Evolutionary conservation across 331 rosid genomes (phyloP), one percentile per base, ranked within the genome.

Genomic region (Quercus tomentella): DNA sequence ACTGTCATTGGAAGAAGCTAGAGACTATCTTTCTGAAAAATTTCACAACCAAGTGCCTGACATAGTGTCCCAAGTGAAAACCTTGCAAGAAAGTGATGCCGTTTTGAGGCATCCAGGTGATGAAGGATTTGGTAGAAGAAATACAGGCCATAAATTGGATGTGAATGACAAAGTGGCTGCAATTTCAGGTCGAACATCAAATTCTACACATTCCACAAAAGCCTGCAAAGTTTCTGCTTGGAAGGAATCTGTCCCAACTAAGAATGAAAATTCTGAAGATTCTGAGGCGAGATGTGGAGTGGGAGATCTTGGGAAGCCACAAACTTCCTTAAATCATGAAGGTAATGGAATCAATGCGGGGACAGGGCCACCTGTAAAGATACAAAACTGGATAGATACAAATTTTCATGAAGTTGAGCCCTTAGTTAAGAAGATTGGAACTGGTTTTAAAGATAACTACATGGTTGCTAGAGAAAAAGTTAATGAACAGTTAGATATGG

Each of bases 391-490:
- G 98, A 77, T 90, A 68, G 96, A 91, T 73, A 72, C 84, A 55
- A 95, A 91, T 82, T 91, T 90, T 70, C 81, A 85, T 76, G 98
- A 93, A 86, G 87, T 93, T 77, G 97, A 93, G 81, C 91, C 98
- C 10, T 77, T 95, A 83, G 82, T 82, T 56, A 84, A 88, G 88
- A 85, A 88, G 84, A 93, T 95, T 76, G 90, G 96, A 80, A 87
- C 80, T 43, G 97, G 99, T 56, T 95, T 90, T 88, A 82, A 89
- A 81, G 90, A 93, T 81, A 95, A 87, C 74, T 95, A 84, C 86
- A 82, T 79, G 86, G 85, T 79, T 84, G 97, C 99, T 57, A 90
- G 86, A 84, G 89, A 87, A 83, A 84, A 87, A 79, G 91, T 77
- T 77, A 78, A 75, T 63, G 84, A 88, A 77, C 74, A 82, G 54